Conservation (phyloP, 495 filamentous ascomycete genomes). For the Penicillium daleae region DNA sequence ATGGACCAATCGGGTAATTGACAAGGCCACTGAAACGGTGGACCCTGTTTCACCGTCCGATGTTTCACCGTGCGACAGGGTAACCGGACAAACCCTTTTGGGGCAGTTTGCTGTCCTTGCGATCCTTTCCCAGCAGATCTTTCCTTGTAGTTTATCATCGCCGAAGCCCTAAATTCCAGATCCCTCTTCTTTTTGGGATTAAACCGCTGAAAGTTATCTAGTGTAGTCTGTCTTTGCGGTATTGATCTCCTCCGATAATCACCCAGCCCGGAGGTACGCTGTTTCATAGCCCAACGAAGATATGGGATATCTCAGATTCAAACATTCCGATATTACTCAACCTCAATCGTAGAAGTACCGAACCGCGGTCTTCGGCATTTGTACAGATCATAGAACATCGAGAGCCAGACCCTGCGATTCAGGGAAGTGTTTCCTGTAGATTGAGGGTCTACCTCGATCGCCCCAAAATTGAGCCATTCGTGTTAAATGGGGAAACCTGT, state of each 20-base stretch:
- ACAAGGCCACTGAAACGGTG: conserved; percentile 19
- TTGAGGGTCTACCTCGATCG: neutral
- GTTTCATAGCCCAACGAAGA: conserved; percentile 1
- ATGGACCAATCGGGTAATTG: conserved; percentile 13
- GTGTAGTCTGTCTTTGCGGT: neutral
- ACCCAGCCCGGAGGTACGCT: neutral
- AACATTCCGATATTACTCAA: neutral
- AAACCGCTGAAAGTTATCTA: neutral
- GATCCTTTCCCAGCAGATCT: conserved; percentile 2
- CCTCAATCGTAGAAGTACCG: neutral
- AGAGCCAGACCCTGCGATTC: neutral
- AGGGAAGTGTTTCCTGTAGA: conserved; percentile 7
- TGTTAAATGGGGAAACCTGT: conserved; percentile 3
- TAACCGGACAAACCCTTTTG: neutral
- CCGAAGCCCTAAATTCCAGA: conserved; percentile 8
- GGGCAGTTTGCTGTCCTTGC: neutral
- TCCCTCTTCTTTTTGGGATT: neutral
- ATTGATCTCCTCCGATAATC: neutral
- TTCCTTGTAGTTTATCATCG: neutral
- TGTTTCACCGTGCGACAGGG: conserved; percentile 17
- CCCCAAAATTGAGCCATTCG: conserved; percentile 6
- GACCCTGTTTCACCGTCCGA: conserved; percentile 23
- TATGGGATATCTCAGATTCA: neutral
- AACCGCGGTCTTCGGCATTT: conserved; percentile 4
- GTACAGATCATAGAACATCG: neutral